Conservation (phyloP, 2,329 filamentous ascomycete species). For the Fusarium continuum region DNA sequence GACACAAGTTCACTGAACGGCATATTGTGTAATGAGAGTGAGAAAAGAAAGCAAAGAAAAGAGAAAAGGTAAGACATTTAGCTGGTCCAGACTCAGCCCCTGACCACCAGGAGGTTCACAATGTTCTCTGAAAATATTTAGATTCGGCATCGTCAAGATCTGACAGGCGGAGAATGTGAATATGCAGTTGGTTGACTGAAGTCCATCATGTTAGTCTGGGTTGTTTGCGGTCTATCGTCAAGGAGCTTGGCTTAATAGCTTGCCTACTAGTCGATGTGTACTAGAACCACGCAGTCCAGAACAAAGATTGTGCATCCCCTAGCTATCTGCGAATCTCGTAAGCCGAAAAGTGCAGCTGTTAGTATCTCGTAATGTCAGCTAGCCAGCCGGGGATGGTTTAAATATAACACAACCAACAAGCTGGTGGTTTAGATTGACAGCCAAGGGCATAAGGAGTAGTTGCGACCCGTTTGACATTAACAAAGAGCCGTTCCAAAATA, state of each 20-base stretch:
- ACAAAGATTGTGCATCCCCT: no score
- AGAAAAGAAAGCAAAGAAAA: neutral
- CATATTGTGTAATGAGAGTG: neutral
- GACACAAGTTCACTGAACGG: neutral
- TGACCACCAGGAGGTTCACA: neutral
- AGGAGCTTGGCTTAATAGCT: neutral
- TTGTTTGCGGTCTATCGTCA: neutral
- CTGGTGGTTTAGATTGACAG: neutral
- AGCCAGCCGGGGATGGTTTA: neutral
- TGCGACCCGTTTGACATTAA: neutral
- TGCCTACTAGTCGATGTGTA: slow-evolving; percentile 1
- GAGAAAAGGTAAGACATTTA: slow-evolving; percentile 3
- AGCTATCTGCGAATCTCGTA: no score
- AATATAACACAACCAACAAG: neutral
- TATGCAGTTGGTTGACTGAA: neutral
- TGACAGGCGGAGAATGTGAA: neutral
- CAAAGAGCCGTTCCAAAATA: slow-evolving; percentile 17
- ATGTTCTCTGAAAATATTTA: neutral
- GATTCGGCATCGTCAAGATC: slow-evolving; percentile 5
- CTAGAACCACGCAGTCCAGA: no score
- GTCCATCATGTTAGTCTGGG: neutral
- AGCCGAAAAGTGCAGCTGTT: no score
- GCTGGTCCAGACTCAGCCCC: slow-evolving; percentile 9
- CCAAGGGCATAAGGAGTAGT: neutral
- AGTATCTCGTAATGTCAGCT: no score